Evolutionary conservation across 1,139 yeast species (phyloP).

Genomic region (Candida pseudoviswanathii): DNA sequence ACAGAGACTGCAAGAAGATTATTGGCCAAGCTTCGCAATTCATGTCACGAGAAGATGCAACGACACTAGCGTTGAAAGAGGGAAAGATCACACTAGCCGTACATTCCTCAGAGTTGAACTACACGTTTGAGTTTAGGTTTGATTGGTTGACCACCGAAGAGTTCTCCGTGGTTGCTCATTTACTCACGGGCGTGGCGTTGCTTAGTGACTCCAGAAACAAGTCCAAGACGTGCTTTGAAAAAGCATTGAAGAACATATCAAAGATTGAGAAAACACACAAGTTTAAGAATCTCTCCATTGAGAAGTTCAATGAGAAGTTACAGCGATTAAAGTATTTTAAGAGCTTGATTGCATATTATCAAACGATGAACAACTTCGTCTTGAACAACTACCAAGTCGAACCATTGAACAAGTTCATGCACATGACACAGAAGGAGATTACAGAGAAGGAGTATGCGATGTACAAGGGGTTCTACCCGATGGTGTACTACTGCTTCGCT

Average conservation of each 20-base stretch:
- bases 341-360: constrained; percentile 32
- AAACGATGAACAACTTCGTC: constrained; percentile 34
- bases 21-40: not conserved
- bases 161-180: constrained; percentile 40
- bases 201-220: constrained; percentile 28
- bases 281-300: constrained; percentile 3
- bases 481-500: constrained; percentile 40
- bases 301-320: constrained; percentile 15
- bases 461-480: constrained; percentile 35
- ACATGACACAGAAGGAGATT: constrained; percentile 28
- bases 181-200: constrained; percentile 41
- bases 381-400: constrained; percentile 28
- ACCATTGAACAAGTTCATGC: constrained; percentile 34
- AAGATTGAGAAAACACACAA: constrained; percentile 2
- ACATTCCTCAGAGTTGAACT: not conserved
- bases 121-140: constrained; percentile 18
- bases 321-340: constrained; percentile 26
- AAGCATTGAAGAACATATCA: constrained; percentile 32
- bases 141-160: constrained; percentile 47
- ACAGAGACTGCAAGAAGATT: constrained; percentile 3
- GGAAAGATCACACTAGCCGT: not conserved
- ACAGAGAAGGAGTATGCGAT: constrained; percentile 33
- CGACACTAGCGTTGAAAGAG: not conserved
- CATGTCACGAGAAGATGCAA: not conserved
- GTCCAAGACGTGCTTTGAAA: constrained; percentile 36